Percentiles rank a stretch among this genome's conserved stretches.
Evolutionary conservation across 768 basidiomycete species (phyloP).

Genomic region (Roridomyces roridus): DNA sequence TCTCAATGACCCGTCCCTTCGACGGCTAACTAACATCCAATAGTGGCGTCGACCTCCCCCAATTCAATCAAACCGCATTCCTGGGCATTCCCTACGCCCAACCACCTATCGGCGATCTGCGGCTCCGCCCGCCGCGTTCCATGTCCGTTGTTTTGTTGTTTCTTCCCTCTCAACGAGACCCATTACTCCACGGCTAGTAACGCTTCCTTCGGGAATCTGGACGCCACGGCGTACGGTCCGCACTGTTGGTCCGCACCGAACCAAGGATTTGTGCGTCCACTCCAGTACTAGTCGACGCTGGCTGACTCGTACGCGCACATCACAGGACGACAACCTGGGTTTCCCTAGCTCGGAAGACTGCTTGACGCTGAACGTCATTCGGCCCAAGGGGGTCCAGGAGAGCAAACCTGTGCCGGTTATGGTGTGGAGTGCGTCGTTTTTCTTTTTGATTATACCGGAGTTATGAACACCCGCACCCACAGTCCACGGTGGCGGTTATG

Average conservation of each 20-base stretch:
- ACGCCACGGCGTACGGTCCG: conserved; percentile 22
- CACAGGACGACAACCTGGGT: conserved; percentile 16
- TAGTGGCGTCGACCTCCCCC: conserved; percentile 22
- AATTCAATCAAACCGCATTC: conserved; percentile 37
- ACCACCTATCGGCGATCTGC: conserved; percentile 39
- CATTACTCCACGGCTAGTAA: too few species aligned
- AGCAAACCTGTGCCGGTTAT: conserved; percentile 35
- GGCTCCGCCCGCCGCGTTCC: conserved; percentile 38
- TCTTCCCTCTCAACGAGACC: conserved; percentile 29
- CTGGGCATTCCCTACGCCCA: conserved; percentile 43
- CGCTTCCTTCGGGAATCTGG: conserved; percentile 35
- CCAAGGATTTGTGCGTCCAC: conserved; percentile 17
- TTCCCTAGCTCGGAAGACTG: conserved; percentile 33
- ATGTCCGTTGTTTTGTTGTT: conserved; percentile 36
- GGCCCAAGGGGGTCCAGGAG: conserved; percentile 30
- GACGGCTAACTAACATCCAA: not conserved
- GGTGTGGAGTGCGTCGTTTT: too few species aligned
- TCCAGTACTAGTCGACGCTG: too few species aligned
- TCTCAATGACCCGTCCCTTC: not conserved
- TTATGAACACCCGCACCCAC: too few species aligned
- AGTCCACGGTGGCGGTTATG: too few species aligned
- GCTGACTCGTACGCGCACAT: not conserved
- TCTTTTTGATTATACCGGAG: too few species aligned
- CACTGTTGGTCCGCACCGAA: conserved; percentile 22
- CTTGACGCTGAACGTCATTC: conserved; percentile 39